phyloP scores from a whole-genome alignment of 495 filamentous ascomycete species.

The Bombardia bombarda region DNA sequence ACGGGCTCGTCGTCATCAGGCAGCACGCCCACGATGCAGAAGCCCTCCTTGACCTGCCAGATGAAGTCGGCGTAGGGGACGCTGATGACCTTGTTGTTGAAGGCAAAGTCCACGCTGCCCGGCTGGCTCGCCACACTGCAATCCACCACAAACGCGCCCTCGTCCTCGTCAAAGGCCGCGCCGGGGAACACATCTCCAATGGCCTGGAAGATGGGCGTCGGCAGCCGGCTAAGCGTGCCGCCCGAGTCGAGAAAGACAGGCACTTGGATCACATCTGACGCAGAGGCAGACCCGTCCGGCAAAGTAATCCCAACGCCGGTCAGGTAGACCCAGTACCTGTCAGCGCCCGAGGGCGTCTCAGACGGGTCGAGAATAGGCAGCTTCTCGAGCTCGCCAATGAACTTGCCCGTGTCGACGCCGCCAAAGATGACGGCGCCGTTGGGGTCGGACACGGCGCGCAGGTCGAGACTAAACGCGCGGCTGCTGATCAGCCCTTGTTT shows the following conservation, averaged over 20 bases:
- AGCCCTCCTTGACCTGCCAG: conserved; percentile 23
- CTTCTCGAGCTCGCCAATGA: conserved; percentile 44
- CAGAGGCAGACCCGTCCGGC: conserved; percentile 12
- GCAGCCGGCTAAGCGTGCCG: conserved; percentile 18
- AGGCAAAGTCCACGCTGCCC: conserved; percentile 52
- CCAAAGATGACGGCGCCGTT: conserved; percentile 71
- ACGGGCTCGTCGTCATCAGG: conserved; percentile 15
- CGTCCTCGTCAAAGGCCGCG: conserved; percentile 12
- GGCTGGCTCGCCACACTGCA: conserved; percentile 46
- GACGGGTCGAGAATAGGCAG: conserved; percentile 33
- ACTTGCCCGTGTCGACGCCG: conserved; percentile 62
- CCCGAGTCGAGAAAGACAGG: conserved; percentile 26
- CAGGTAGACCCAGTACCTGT: conserved; percentile 23
- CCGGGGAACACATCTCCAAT: conserved; percentile 16
- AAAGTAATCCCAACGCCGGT: conserved; percentile 18
- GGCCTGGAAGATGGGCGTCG: conserved; percentile 17
- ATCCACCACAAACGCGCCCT: conserved; percentile 45
- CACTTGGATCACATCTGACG: conserved; percentile 10
- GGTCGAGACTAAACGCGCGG: conserved; percentile 64
- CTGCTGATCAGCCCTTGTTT: conserved; percentile 55
- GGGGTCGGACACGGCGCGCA: conserved; percentile 39
- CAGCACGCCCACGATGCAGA: conserved; percentile 20
- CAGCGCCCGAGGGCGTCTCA: conserved; percentile 20
- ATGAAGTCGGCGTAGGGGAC: conserved; percentile 60
- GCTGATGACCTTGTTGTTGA: conserved; percentile 42